These are phyloP conservation scores for Dothistroma septosporum DNA, from an alignment of 2,329 filamentous ascomycete species.

Conservation along the genomic window DNA sequence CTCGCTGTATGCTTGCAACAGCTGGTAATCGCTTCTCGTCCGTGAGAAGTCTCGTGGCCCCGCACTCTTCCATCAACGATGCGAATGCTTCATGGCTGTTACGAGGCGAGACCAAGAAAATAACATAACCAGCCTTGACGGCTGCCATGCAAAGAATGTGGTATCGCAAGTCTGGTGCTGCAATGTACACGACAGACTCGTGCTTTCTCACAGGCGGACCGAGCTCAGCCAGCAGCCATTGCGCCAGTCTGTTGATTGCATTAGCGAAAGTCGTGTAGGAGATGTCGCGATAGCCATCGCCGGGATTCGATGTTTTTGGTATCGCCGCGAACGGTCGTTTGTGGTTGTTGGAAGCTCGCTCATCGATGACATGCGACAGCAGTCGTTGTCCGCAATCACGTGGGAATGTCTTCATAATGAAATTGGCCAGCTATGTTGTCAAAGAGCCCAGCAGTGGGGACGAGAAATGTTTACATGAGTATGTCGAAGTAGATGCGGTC, in stretches of 20 bases:
- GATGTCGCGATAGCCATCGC: conserved; percentile 9
- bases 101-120: conserved; percentile 7
- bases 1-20: not conserved
- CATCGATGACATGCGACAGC: conserved; percentile 5
- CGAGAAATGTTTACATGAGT: too few species aligned
- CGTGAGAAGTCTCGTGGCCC: conserved; percentile 3
- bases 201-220: not conserved
- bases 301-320: not conserved
- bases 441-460: too few species aligned
- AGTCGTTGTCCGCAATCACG: conserved; percentile 1
- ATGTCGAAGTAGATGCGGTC: too few species aligned
- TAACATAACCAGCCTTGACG: conserved; percentile 10
- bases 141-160: conserved; percentile 7
- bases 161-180: conserved; percentile 7
- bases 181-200: conserved; percentile 8
- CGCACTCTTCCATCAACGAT: not conserved
- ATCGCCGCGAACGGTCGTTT: conserved; percentile 6
- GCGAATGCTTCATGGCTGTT: conserved; percentile 6
- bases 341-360: conserved; percentile 1
- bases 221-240: conserved; percentile 2
- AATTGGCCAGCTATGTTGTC: too few species aligned
- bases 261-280: conserved; percentile 7
- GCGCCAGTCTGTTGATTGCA: conserved; percentile 9
- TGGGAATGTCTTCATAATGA: too few species aligned
- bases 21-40: not conserved